These are phyloP conservation scores for Malassezia obtusa DNA, from an alignment of 1,284 basidiomycete genomes.

Conservation along the genomic window DNA sequence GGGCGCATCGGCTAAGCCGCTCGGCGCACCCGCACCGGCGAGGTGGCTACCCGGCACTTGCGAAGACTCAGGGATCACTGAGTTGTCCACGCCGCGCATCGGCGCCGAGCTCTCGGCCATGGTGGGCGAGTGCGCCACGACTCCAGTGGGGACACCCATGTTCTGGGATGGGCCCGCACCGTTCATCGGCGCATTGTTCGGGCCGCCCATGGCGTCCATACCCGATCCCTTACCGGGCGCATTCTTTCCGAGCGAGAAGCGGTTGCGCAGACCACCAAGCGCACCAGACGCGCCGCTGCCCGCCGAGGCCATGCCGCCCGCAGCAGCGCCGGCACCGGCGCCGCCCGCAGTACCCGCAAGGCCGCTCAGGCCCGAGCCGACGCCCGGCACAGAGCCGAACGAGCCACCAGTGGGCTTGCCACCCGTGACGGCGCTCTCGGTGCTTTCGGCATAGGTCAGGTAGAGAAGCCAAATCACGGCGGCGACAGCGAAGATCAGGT, in stretches of 20 bases:
- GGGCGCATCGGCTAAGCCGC: too few relatives aligned
- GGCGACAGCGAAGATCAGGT: slow-evolving; percentile 80
- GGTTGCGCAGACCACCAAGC: slow-evolving; percentile 19
- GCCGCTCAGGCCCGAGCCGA: slow-evolving; percentile 48
- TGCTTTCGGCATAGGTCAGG: slow-evolving; percentile 82
- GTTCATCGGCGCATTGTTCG: not conserved
- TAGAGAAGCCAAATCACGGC: slow-evolving; percentile 83
- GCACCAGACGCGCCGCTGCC: not conserved
- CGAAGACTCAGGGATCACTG: slow-evolving; percentile 1
- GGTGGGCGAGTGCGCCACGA: not conserved
- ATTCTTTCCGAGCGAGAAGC: slow-evolving; percentile 12
- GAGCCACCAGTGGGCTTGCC: not conserved
- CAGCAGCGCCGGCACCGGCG: slow-evolving; percentile 49
- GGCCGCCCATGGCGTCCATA: slow-evolving; percentile 3
- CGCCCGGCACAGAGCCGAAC: slow-evolving; percentile 50
- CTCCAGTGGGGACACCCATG: not conserved
- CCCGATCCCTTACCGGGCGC: not conserved
- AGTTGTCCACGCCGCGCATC: not conserved
- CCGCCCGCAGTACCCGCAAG: slow-evolving; percentile 67
- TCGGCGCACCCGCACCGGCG: too few relatives aligned
- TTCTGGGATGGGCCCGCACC: not conserved
- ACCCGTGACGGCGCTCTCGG: slow-evolving; percentile 59
- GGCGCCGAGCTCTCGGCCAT: not conserved
- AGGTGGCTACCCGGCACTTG: not conserved
- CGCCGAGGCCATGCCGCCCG: slow-evolving; percentile 9